These are phyloP conservation scores for Zygoascus meyerae DNA, from an alignment of 1,139 yeast genomes.

Conservation along the genomic window DNA sequence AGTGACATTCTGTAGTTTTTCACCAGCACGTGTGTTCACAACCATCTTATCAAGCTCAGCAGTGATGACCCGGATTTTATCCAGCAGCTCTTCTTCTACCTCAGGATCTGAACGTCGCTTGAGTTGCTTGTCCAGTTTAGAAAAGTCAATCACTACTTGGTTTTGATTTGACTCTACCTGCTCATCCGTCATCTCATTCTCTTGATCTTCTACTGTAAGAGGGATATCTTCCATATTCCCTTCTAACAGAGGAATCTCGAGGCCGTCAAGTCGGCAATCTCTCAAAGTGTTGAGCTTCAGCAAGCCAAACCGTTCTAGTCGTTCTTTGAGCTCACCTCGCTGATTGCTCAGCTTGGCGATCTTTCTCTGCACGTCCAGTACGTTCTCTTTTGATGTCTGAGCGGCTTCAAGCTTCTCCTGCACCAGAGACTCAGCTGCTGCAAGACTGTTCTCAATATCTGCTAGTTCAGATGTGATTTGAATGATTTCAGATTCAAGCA, in stretches of 20 bases:
- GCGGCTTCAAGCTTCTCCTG: conserved; percentile 12
- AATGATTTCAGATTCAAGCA: conserved; percentile 12
- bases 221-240: conserved; percentile 54
- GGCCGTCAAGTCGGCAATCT: conserved; percentile 69
- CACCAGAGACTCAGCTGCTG: conserved; percentile 26
- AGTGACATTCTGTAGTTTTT: conserved; percentile 67
- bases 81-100: conserved; percentile 38
- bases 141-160: conserved; percentile 53
- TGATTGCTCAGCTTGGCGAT: conserved; percentile 7
- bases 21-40: conserved; percentile 77
- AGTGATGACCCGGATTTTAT: conserved; percentile 47
- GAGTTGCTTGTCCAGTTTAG: conserved; percentile 43
- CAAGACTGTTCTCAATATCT: conserved; percentile 26
- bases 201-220: conserved; percentile 35
- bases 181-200: conserved; percentile 19
- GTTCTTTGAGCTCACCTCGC: conserved; percentile 41
- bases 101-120: conserved; percentile 33
- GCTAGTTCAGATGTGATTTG: conserved; percentile 11
- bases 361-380: conserved; percentile 15
- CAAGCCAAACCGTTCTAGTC: conserved; percentile 48
- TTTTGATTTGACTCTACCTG: conserved; percentile 39
- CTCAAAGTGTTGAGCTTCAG: conserved; percentile 59
- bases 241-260: conserved; percentile 56
- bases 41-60: conserved; percentile 57
- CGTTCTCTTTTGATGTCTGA: conserved; percentile 11